These are phyloP conservation scores for Ophiorrhiza pumila DNA, from an alignment of 257 asterid genomes.

Conservation along the genomic window DNA sequence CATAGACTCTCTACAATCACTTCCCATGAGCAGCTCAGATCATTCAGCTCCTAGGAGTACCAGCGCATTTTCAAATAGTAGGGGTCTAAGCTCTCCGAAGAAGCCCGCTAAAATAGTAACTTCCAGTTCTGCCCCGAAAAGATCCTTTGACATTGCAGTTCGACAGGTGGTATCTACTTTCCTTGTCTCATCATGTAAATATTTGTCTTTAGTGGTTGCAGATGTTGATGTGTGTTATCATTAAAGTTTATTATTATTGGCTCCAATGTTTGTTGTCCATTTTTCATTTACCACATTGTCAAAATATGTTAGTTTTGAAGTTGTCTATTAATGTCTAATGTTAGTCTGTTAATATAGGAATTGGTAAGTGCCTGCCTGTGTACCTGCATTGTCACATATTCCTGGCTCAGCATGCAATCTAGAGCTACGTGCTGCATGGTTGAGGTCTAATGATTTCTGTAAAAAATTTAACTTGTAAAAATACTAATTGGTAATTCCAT, in stretches of 20 bases:
- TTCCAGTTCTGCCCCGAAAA: slow-evolving; percentile 78
- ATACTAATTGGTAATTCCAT: not conserved
- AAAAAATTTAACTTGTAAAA: not conserved
- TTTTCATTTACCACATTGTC: not conserved
- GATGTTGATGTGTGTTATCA: not conserved
- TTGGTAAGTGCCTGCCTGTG: not conserved
- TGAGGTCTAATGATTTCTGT: not conserved
- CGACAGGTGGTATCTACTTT: slow-evolving; percentile 68
- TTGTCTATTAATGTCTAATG: not conserved
- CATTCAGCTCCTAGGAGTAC: slow-evolving; percentile 52
- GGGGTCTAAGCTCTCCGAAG: slow-evolving; percentile 51
- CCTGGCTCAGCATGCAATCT: not conserved
- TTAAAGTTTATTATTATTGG: not conserved
- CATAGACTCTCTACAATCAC: slow-evolving; percentile 62
- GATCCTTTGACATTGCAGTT: slow-evolving; percentile 82
- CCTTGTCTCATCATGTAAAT: slow-evolving; percentile 14
- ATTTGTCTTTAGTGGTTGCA: slow-evolving; percentile 4
- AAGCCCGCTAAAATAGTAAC: slow-evolving; percentile 53
- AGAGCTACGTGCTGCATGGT: not conserved
- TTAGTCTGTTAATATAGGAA: not conserved
- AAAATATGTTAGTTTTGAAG: not conserved
- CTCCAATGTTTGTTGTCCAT: not conserved
- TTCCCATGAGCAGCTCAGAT: slow-evolving; percentile 52
- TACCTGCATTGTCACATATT: not conserved
- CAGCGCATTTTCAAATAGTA: slow-evolving; percentile 42